phyloP scores from a whole-genome alignment of 2,329 filamentous ascomycete species.

The Stylonectria norvegica region DNA sequence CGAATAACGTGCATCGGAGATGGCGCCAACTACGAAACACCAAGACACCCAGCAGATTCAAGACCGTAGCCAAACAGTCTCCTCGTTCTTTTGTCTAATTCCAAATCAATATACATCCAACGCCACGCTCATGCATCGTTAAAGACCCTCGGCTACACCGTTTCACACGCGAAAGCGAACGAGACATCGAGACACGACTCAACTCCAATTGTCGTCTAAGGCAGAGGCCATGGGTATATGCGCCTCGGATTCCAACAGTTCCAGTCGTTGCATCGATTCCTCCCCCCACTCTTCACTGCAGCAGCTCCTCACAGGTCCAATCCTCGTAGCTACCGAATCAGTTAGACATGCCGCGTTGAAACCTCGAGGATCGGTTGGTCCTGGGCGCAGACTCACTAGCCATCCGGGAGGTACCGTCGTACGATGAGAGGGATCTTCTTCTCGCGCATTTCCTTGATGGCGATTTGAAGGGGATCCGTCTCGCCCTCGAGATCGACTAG shows the following conservation, averaged over 20 bases:
- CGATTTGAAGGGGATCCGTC: constrained; percentile 95
- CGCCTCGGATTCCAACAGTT: constrained; percentile 20
- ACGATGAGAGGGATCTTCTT: constrained; percentile 99
- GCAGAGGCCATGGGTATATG: constrained; percentile 25
- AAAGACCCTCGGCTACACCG: constrained; percentile 23
- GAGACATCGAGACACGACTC: constrained; percentile 13
- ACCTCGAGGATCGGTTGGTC: not conserved
- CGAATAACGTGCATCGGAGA: constrained; percentile 12
- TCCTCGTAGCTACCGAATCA: constrained; percentile 77
- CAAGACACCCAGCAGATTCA: not conserved
- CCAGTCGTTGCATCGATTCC: constrained; percentile 10
- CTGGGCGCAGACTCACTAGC: constrained; percentile 65
- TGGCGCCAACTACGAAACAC: too few relatives aligned
- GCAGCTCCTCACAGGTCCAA: constrained; percentile 96
- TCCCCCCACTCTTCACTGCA: constrained; percentile 47
- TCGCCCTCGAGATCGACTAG: constrained; percentile 96
- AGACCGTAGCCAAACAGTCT: too few relatives aligned
- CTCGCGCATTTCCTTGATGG: constrained; percentile 93
- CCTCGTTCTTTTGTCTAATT: constrained; percentile 26
- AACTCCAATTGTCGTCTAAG: constrained; percentile 23
- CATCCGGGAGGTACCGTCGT: constrained; percentile 91
- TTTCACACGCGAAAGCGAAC: constrained; percentile 12
- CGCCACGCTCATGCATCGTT: constrained; percentile 37
- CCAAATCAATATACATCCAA: constrained; percentile 31
- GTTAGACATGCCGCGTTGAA: constrained; percentile 10